A percentile compares a stretch with the other conserved stretches of the same genome.
phyloP scores from a whole-genome alignment of 495 filamentous ascomycete species.

The Penicillium steckii region DNA sequence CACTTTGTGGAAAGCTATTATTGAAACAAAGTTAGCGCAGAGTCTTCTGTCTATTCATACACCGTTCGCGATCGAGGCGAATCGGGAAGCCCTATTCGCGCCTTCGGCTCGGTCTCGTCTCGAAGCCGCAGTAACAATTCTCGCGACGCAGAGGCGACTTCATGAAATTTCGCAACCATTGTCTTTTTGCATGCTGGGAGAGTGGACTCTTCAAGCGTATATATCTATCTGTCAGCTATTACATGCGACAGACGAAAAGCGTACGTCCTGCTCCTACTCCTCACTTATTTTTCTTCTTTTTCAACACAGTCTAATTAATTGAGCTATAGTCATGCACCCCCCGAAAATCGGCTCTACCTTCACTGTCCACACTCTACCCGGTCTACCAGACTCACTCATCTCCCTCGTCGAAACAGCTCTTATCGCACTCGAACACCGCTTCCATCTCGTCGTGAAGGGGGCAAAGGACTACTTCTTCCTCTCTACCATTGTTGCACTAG shows the following conservation, averaged over 20 bases:
- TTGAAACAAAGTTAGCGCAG: conserved; percentile 39
- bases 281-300: too few species aligned
- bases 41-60: conserved; percentile 41
- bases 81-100: conserved; percentile 35
- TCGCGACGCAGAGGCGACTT: conserved; percentile 35
- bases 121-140: conserved; percentile 39
- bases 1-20: conserved; percentile 29
- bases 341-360: conserved; percentile 21
- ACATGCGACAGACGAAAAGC: conserved; percentile 8
- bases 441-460: conserved; percentile 39
- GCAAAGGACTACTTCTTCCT: conserved; percentile 48
- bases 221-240: conserved; percentile 40
- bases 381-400: conserved; percentile 36
- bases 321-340: too few species aligned
- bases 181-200: conserved; percentile 39
- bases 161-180: conserved; percentile 34
- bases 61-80: conserved; percentile 43
- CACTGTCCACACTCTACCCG: conserved; percentile 32
- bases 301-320: too few species aligned
- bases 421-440: conserved; percentile 33
- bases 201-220: conserved; percentile 43
- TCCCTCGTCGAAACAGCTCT: conserved; percentile 36
- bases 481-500: conserved; percentile 39
- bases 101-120: conserved; percentile 39
- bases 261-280: not conserved